phyloP scores from a whole-genome alignment of 2,329 filamentous ascomycete genomes.

The Diaporthe capsici region DNA sequence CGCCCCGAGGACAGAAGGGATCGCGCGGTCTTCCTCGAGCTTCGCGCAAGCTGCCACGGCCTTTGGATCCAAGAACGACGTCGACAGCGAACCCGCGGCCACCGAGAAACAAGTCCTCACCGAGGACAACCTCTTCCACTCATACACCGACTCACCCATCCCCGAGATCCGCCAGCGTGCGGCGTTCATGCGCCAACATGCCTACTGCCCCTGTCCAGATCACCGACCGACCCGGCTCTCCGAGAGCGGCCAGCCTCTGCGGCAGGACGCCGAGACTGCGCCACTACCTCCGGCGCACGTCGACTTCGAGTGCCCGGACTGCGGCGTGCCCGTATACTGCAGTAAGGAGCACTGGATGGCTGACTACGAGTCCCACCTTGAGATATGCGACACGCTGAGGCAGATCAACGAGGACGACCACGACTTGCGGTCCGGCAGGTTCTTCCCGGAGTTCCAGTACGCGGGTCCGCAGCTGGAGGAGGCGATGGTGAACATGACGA shows the following conservation, averaged over 20 bases:
- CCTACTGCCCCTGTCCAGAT: slow-evolving; percentile 91
- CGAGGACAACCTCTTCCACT: slow-evolving; percentile 91
- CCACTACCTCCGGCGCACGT: slow-evolving; percentile 82
- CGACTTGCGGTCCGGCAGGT: slow-evolving; percentile 88
- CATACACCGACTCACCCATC: slow-evolving; percentile 89
- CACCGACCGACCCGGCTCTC: slow-evolving; percentile 83
- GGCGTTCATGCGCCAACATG: slow-evolving; percentile 92
- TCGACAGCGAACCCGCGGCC: neutral
- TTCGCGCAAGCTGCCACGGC: slow-evolving; percentile 37
- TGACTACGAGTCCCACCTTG: slow-evolving; percentile 92
- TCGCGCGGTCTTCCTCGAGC: slow-evolving; percentile 34
- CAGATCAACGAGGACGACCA: slow-evolving; percentile 99
- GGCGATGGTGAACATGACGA: slow-evolving; percentile 95
- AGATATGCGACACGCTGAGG: slow-evolving; percentile 90
- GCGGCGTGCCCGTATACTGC: slow-evolving; percentile 93
- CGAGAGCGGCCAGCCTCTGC: slow-evolving; percentile 72
- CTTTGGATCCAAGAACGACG: slow-evolving; percentile 26
- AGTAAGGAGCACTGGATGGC: slow-evolving; percentile 96
- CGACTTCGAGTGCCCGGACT: slow-evolving; percentile 95
- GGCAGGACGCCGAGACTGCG: slow-evolving; percentile 64
- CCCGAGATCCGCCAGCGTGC: slow-evolving; percentile 89
- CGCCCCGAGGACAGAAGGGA: slow-evolving; percentile 3
- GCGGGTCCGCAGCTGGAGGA: slow-evolving; percentile 92
- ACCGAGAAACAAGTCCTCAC: slow-evolving; percentile 61
- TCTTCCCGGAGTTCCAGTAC: slow-evolving; percentile 95